A percentile compares a stretch with the other conserved stretches of the same genome.
Evolutionary conservation across 2,329 filamentous ascomycete species (phyloP).

Genomic region (Domatiomyces globalis): DNA sequence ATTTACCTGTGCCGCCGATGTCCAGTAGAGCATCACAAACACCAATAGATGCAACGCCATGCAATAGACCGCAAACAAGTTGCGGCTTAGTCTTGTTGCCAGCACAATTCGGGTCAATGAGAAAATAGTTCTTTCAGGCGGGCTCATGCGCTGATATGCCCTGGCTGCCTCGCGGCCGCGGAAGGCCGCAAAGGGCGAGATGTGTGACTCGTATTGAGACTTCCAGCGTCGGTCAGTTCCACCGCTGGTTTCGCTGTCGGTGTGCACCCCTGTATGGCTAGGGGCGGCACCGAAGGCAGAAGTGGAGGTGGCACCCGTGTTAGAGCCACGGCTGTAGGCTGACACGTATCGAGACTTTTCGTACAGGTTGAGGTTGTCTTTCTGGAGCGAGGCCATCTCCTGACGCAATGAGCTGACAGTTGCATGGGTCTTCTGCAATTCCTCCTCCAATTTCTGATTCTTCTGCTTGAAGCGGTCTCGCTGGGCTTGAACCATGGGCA

Average conservation of each 20-base stretch:
- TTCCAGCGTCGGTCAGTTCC: constrained; percentile 70
- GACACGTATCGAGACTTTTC: constrained; percentile 96
- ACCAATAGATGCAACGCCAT: constrained; percentile 76
- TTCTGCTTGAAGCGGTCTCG: constrained; percentile 96
- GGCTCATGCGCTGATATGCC: constrained; percentile 82
- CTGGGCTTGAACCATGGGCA: constrained; percentile 97
- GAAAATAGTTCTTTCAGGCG: constrained; percentile 81
- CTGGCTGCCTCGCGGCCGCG: constrained; percentile 81
- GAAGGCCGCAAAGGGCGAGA: constrained; percentile 92
- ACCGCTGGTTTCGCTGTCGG: constrained; percentile 47
- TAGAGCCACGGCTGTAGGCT: constrained; percentile 65
- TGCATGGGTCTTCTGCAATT: constrained; percentile 70
- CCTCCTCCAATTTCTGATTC: constrained; percentile 77
- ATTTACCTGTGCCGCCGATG: constrained; percentile 55
- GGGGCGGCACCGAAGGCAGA: constrained; percentile 50
- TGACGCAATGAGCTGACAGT: constrained; percentile 75
- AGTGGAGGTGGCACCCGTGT: constrained; percentile 49
- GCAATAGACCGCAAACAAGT: constrained; percentile 87
- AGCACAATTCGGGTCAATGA: constrained; percentile 82
- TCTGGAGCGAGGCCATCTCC: constrained; percentile 82
- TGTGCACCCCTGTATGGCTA: constrained; percentile 57
- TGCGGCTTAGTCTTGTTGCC: constrained; percentile 77
- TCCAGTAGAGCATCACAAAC: constrained; percentile 74
- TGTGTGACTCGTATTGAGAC: constrained; percentile 84
- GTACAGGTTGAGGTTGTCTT: constrained; percentile 89